Evolutionary conservation across 1,139 yeast species (phyloP).

Genomic region (Tardiomyces depauwii): DNA sequence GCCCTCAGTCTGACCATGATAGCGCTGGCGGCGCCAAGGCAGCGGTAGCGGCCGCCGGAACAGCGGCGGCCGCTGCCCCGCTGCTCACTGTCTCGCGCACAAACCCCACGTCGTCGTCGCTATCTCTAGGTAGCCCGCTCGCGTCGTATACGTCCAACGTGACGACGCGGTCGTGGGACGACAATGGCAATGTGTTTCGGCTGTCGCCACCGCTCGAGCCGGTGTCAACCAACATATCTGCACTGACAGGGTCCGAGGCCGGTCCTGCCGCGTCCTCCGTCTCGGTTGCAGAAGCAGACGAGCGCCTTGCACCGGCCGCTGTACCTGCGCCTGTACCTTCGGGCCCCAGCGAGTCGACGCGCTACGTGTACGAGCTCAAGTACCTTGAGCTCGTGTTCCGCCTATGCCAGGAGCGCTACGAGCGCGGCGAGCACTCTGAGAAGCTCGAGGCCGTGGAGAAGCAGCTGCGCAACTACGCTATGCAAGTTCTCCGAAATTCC

Average conservation of each 20-base stretch:
- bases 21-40: not conserved
- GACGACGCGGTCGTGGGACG: not conserved
- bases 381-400: conserved; percentile 15
- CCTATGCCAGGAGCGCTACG: conserved; percentile 10
- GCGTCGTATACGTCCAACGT: not conserved
- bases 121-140: not conserved
- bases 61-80: not conserved
- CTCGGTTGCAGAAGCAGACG: not conserved
- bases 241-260: no score
- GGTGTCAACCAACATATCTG: not conserved
- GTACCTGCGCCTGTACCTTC: no score
- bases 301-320: not conserved
- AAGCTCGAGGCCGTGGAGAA: not conserved
- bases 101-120: not conserved
- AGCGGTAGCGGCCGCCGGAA: not conserved
- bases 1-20: not conserved
- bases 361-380: conserved; percentile 11
- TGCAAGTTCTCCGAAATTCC: not conserved
- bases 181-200: not conserved
- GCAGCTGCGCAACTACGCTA: not conserved
- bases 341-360: not conserved
- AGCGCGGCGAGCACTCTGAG: not conserved
- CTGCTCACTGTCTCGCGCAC: not conserved
- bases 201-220: not conserved
- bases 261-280: not conserved